phyloP scores from a whole-genome alignment of 768 basidiomycete species.

The Lactifluus rugatus region DNA sequence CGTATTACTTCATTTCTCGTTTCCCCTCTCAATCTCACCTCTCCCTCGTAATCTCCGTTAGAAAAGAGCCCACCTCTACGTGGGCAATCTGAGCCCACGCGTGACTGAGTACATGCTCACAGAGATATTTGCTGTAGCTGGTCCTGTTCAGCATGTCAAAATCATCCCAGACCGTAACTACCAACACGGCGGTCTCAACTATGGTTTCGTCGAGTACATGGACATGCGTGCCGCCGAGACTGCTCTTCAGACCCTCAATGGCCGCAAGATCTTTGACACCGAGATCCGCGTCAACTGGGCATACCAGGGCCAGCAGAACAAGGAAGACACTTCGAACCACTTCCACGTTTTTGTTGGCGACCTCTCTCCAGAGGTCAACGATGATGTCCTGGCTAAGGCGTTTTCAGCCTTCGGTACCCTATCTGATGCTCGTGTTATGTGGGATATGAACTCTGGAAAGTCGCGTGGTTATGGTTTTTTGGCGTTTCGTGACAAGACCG shows the following conservation, averaged over 20 bases:
- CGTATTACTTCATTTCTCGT: conserved; percentile 17
- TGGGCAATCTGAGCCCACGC: conserved; percentile 94
- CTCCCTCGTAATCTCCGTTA: conserved; percentile 26
- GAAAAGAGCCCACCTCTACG: conserved; percentile 95
- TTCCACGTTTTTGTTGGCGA: conserved; percentile 99
- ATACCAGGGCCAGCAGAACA: conserved; percentile 95
- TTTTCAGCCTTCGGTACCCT: conserved; percentile 95
- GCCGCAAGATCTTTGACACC: conserved; percentile 98
- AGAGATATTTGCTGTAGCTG: conserved; percentile 94
- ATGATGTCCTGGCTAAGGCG: conserved; percentile 92
- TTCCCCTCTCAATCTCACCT: conserved; percentile 10
- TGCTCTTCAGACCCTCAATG: conserved; percentile 96
- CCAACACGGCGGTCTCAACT: conserved; percentile 98
- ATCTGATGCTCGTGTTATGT: conserved; percentile 98
- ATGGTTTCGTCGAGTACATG: conserved; percentile 98
- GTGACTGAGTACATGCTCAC: conserved; percentile 99
- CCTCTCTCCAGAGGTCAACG: conserved; percentile 97
- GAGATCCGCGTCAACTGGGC: conserved; percentile 99
- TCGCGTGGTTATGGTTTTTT: conserved; percentile 97
- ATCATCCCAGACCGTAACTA: conserved; percentile 99
- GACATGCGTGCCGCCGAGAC: conserved; percentile 99
- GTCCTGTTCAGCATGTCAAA: conserved; percentile 97
- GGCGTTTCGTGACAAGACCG: conserved; percentile 97
- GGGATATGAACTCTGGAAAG: conserved; percentile 99
- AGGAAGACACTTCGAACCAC: conserved; percentile 96